Conservation (phyloP, 2,329 filamentous ascomycete species). For the Talaromyces sp. region DNA sequence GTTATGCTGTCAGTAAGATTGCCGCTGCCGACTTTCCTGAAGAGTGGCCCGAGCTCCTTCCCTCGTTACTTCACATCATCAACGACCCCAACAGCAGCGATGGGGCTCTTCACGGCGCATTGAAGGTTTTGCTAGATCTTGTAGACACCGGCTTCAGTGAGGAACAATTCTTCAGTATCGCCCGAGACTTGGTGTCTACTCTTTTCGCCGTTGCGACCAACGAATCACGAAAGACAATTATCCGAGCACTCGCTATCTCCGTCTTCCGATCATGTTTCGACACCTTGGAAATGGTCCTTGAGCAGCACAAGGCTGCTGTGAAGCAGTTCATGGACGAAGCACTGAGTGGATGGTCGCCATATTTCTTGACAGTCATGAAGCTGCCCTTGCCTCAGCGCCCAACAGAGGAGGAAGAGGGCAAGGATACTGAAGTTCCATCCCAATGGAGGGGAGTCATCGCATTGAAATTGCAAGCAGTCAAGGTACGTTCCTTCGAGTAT, state of each 20-base stretch:
- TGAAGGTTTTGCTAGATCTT: slow-evolving; percentile 82
- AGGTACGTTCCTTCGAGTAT: slow-evolving; percentile 42
- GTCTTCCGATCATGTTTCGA: slow-evolving; percentile 92
- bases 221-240: slow-evolving; percentile 66
- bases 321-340: slow-evolving; percentile 86
- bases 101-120: slow-evolving; percentile 77
- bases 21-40: slow-evolving; percentile 91
- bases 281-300: slow-evolving; percentile 93
- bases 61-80: slow-evolving; percentile 73
- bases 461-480: slow-evolving; percentile 90
- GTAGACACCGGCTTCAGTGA: slow-evolving; percentile 93
- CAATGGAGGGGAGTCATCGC: slow-evolving; percentile 78
- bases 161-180: slow-evolving; percentile 89
- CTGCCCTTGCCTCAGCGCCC: slow-evolving; percentile 63
- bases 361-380: slow-evolving; percentile 78
- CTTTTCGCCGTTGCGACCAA: slow-evolving; percentile 80
- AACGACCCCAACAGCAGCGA: slow-evolving; percentile 64
- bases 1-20: slow-evolving; percentile 89
- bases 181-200: slow-evolving; percentile 76
- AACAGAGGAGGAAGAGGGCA: slow-evolving; percentile 55
- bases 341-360: slow-evolving; percentile 79
- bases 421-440: slow-evolving; percentile 55
- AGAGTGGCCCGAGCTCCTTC: slow-evolving; percentile 86
- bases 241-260: slow-evolving; percentile 81
- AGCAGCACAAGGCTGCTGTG: slow-evolving; percentile 81